phyloP scores from a whole-genome alignment of 306 rosid genomes.

The Cicer chorassanicum region DNA sequence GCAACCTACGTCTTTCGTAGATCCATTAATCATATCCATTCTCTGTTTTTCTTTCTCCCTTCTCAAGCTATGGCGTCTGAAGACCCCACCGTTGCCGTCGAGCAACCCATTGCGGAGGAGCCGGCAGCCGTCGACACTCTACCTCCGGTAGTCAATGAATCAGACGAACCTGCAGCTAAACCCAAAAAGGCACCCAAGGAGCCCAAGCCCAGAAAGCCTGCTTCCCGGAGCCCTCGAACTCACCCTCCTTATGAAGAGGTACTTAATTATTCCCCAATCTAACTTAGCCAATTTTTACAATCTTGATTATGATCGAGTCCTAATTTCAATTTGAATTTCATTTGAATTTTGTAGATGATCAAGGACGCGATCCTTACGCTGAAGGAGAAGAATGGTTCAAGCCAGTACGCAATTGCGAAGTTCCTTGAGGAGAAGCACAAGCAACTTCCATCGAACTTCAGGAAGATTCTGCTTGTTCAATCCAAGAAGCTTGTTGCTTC shows the following conservation, averaged over 20 bases:
- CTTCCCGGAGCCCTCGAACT: slow-evolving; percentile 54
- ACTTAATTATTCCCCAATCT: no score
- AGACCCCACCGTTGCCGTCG: slow-evolving; percentile 52
- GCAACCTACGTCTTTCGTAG: background rate
- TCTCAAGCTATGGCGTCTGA: slow-evolving; percentile 62
- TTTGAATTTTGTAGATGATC: slow-evolving; percentile 64
- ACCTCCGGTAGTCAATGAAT: slow-evolving; percentile 45
- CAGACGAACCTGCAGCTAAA: slow-evolving; percentile 44
- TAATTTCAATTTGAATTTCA: background rate
- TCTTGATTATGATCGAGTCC: background rate
- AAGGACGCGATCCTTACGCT: slow-evolving; percentile 75
- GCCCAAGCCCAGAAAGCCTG: slow-evolving; percentile 60
- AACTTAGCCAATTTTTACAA: background rate
- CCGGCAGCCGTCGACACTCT: slow-evolving; percentile 39
- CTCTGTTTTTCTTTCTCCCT: background rate
- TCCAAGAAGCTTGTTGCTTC: slow-evolving; percentile 80
- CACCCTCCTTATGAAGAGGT: slow-evolving; percentile 94
- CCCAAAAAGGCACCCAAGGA: slow-evolving; percentile 49
- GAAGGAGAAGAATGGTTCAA: slow-evolving; percentile 77
- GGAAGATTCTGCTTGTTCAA: slow-evolving; percentile 68
- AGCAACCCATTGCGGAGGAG: slow-evolving; percentile 40
- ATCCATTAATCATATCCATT: slow-evolving; percentile 39
- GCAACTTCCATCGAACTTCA: slow-evolving; percentile 69
- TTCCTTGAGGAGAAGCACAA: slow-evolving; percentile 79
- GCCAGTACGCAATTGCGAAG: slow-evolving; percentile 81